Conservation (phyloP, 2,329 filamentous ascomycete species). For the Alternaria gansuensis region DNA sequence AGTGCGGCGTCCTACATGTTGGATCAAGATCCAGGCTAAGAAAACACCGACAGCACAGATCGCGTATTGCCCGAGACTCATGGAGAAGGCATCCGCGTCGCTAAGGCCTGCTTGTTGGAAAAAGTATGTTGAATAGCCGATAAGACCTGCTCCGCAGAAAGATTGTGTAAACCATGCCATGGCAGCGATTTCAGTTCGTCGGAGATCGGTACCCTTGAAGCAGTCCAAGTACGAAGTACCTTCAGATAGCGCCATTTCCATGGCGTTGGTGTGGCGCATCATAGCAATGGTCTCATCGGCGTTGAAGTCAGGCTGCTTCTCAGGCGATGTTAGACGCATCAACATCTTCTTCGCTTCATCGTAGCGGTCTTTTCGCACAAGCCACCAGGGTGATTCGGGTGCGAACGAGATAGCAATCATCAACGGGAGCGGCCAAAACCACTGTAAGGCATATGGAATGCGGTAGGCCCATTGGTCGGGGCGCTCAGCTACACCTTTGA, state of each 20-base stretch:
- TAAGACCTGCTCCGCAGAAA: slow-evolving; percentile 48
- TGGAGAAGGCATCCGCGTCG: slow-evolving; percentile 55
- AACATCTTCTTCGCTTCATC: slow-evolving; percentile 73
- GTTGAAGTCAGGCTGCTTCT: slow-evolving; percentile 55
- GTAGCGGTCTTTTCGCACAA: slow-evolving; percentile 70
- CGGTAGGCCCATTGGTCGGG: slow-evolving; percentile 73
- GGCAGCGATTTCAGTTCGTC: slow-evolving; percentile 76
- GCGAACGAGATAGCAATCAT: slow-evolving; percentile 72
- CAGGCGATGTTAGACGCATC: slow-evolving; percentile 68
- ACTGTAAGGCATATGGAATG: slow-evolving; percentile 74
- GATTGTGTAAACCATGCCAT: slow-evolving; percentile 60
- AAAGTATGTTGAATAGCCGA: slow-evolving; percentile 58
- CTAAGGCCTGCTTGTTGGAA: slow-evolving; percentile 59
- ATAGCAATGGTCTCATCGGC: slow-evolving; percentile 73
- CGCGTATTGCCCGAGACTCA: slow-evolving; percentile 64
- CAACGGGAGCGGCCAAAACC: slow-evolving; percentile 78
- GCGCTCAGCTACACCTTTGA: slow-evolving; percentile 71
- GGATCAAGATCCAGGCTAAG: slow-evolving; percentile 81
- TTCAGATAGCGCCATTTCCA: slow-evolving; percentile 73
- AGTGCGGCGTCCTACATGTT: slow-evolving; percentile 75
- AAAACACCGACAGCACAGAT: slow-evolving; percentile 72
- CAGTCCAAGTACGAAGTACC: slow-evolving; percentile 83
- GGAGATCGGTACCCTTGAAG: slow-evolving; percentile 81
- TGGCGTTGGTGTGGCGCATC: slow-evolving; percentile 87
- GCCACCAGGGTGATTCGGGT: slow-evolving; percentile 77